Percentiles rank a stretch among this genome's conserved stretches.
Evolutionary conservation across 1,284 basidiomycete genomes (phyloP).

Genomic region (Phellopilus nigrolimitatus): DNA sequence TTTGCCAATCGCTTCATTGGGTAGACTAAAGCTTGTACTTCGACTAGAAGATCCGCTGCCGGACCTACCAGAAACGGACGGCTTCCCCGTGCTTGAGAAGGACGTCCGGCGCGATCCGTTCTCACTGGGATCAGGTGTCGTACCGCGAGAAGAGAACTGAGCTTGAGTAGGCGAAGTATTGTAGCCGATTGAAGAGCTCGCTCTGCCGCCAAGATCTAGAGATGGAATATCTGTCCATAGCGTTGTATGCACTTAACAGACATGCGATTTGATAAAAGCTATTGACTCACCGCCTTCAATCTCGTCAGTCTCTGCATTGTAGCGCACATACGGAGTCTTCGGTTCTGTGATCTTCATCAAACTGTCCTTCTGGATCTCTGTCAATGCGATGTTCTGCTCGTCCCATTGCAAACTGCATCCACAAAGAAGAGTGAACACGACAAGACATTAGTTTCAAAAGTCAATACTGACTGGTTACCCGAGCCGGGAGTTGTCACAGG

Average conservation of each 20-base stretch:
- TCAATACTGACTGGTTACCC: slow-evolving; percentile 37
- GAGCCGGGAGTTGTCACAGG: slow-evolving; percentile 37
- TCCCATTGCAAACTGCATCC: slow-evolving; percentile 75
- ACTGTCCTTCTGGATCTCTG: slow-evolving; percentile 89
- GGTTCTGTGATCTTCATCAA: slow-evolving; percentile 96
- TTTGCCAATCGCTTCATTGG: slow-evolving; percentile 53
- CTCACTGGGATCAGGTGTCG: slow-evolving; percentile 38
- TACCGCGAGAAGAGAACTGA: slow-evolving; percentile 16
- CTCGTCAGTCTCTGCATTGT: slow-evolving; percentile 81
- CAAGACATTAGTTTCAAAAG: neutral
- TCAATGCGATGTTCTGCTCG: slow-evolving; percentile 85
- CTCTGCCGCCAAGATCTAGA: slow-evolving; percentile 46
- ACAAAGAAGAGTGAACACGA: neutral
- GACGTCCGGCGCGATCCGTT: slow-evolving; percentile 78
- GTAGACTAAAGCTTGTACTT: slow-evolving; percentile 80
- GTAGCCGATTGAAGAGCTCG: slow-evolving; percentile 23
- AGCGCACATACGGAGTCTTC: slow-evolving; percentile 92
- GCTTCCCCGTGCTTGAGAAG: slow-evolving; percentile 58
- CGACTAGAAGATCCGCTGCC: slow-evolving; percentile 65
- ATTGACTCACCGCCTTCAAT: slow-evolving; percentile 64
- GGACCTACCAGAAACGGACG: slow-evolving; percentile 46
- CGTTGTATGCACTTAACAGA: neutral
- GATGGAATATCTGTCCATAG: slow-evolving; percentile 57
- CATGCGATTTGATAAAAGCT: neutral
- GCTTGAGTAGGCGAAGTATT: slow-evolving; percentile 12